Conservation (phyloP, 2,329 filamentous ascomycete species). For the Penicillium sp. region DNA sequence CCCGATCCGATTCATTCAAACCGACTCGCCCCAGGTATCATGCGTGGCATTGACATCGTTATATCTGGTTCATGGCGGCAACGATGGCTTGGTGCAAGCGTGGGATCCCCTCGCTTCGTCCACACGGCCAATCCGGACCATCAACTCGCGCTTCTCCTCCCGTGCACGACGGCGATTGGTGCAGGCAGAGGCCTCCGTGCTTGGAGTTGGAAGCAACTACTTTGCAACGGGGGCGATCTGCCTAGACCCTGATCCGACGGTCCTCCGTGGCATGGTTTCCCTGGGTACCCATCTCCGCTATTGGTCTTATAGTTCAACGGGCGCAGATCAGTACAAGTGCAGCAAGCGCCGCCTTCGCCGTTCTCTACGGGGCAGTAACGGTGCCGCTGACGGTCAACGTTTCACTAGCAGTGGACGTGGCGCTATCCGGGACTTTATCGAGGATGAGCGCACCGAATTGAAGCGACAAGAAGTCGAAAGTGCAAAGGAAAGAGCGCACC, state of each 20-base stretch:
- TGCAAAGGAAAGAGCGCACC: constrained; percentile 66
- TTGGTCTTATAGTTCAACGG: constrained; percentile 89
- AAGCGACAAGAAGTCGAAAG: constrained; percentile 69
- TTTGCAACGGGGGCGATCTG: constrained; percentile 81
- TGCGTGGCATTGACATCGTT: constrained; percentile 80
- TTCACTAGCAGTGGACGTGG: constrained; percentile 66
- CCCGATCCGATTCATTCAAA: constrained; percentile 80
- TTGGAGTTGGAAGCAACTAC: constrained; percentile 71
- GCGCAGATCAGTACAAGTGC: constrained; percentile 70
- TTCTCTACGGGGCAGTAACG: constrained; percentile 64
- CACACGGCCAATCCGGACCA: constrained; percentile 74
- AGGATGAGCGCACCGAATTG: constrained; percentile 80
- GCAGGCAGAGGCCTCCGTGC: constrained; percentile 67
- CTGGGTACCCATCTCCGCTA: constrained; percentile 86
- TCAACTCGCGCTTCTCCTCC: constrained; percentile 82
- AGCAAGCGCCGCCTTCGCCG: constrained; percentile 79
- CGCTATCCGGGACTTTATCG: constrained; percentile 78
- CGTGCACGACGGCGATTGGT: constrained; percentile 75
- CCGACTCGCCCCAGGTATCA: constrained; percentile 85
- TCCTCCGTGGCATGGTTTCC: constrained; percentile 81
- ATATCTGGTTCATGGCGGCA: constrained; percentile 89
- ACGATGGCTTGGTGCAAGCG: constrained; percentile 90
- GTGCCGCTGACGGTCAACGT: constrained; percentile 53
- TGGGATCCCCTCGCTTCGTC: constrained; percentile 94
- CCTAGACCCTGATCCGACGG: constrained; percentile 83